Conservation (phyloP, 2,329 filamentous ascomycete species). For the Elsinoe australis region DNA sequence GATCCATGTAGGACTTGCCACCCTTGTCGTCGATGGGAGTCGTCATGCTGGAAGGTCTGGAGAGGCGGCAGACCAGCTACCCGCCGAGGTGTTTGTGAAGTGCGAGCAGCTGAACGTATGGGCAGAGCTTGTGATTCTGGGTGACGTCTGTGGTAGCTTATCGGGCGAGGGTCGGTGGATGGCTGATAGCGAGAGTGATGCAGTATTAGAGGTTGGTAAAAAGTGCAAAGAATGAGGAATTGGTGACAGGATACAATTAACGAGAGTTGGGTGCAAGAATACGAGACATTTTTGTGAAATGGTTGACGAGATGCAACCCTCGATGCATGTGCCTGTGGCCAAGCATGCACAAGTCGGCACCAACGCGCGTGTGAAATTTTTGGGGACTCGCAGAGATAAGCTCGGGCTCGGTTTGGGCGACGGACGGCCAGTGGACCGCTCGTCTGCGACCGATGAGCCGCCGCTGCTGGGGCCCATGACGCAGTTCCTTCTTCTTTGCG, state of each 20-base stretch:
- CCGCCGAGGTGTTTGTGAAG: neutral
- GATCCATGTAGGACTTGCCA: constrained; percentile 28
- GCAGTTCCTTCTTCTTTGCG: too few relatives aligned
- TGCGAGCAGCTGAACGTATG: neutral
- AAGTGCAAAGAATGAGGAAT: too few relatives aligned
- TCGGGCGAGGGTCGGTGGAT: too few relatives aligned
- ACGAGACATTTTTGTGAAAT: too few relatives aligned
- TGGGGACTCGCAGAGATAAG: constrained; percentile 14
- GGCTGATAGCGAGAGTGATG: neutral
- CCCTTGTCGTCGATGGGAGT: constrained; percentile 31
- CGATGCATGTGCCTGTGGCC: constrained; percentile 2
- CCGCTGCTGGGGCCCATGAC: constrained; percentile 1
- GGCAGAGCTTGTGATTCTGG: too few relatives aligned
- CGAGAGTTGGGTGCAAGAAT: too few relatives aligned
- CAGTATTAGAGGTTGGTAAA: neutral
- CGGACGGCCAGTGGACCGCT: neutral
- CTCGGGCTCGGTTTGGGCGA: neutral
- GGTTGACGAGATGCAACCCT: neutral
- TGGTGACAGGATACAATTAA: too few relatives aligned
- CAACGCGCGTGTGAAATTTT: constrained; percentile 11
- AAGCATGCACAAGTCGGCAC: neutral
- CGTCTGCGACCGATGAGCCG: neutral
- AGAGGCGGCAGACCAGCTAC: constrained; percentile 9
- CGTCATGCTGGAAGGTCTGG: constrained; percentile 25
- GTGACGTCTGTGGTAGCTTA: too few relatives aligned